Evolutionary conservation across 2,329 filamentous ascomycete genomes (phyloP).

Genomic region (Niveomyces coronatus): DNA sequence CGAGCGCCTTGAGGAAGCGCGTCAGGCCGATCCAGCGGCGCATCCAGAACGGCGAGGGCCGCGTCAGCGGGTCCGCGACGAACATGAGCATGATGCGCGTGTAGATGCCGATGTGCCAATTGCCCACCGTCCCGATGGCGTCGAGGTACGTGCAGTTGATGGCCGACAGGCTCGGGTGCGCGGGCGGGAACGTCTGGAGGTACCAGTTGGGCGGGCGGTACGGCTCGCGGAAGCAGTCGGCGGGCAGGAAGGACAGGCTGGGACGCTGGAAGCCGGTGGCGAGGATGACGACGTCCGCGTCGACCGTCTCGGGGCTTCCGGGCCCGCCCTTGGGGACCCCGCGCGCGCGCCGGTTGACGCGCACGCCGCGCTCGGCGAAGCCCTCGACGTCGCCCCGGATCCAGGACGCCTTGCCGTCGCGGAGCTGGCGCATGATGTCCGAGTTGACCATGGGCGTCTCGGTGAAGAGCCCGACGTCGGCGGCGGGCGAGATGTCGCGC

Average conservation of each 20-base stretch:
- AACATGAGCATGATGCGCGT: constrained; percentile 82
- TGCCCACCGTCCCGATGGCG: constrained; percentile 72
- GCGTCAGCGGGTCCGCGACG: constrained; percentile 64
- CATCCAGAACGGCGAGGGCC: constrained; percentile 66
- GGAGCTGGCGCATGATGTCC: constrained; percentile 66
- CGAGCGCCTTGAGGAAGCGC: constrained; percentile 53
- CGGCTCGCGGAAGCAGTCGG: constrained; percentile 60
- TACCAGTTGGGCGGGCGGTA: constrained; percentile 83
- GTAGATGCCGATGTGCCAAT: constrained; percentile 87
- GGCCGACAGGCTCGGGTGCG: constrained; percentile 61
- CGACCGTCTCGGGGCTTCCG: constrained; percentile 53
- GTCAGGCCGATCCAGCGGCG: constrained; percentile 82
- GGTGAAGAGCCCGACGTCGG: constrained; percentile 62
- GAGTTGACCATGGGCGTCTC: constrained; percentile 84
- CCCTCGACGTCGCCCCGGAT: constrained; percentile 67
- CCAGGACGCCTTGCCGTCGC: constrained; percentile 64
- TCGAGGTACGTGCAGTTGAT: constrained; percentile 78
- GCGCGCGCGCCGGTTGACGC: constrained; percentile 59
- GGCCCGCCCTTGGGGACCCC: constrained; percentile 70
- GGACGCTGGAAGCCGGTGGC: constrained; percentile 75
- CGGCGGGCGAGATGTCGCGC: constrained; percentile 56
- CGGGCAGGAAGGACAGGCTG: constrained; percentile 60
- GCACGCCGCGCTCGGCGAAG: constrained; percentile 53
- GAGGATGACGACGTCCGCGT: constrained; percentile 70
- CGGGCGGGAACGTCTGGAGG: constrained; percentile 72